Evolutionary conservation across 2,329 filamentous ascomycete species (phyloP).

Genomic region (Helotiales sp.): DNA sequence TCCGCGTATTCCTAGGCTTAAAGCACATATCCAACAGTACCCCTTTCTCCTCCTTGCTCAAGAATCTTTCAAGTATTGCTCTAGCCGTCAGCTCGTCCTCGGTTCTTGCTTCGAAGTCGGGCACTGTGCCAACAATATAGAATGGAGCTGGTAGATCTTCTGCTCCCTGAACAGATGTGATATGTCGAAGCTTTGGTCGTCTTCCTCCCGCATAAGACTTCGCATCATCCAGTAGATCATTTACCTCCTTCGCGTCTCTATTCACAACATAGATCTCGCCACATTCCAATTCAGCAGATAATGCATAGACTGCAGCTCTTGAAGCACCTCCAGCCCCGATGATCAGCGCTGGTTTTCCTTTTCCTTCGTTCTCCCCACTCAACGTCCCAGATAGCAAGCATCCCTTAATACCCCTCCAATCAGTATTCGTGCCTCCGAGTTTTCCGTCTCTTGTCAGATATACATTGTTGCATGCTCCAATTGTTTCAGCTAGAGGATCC

Average conservation of each 20-base stretch:
- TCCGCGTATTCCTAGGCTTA: constrained; percentile 67
- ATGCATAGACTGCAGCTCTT: constrained; percentile 70
- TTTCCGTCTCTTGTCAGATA: constrained; percentile 53
- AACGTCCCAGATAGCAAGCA: constrained; percentile 48
- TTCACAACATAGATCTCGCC: constrained; percentile 75
- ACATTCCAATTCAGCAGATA: constrained; percentile 66
- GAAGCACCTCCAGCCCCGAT: constrained; percentile 72
- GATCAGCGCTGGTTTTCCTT: constrained; percentile 61
- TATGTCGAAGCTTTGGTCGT: constrained; percentile 12
- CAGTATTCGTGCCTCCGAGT: constrained; percentile 75
- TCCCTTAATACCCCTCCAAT: constrained; percentile 74
- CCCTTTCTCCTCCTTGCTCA: constrained; percentile 53
- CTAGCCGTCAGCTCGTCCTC: constrained; percentile 60
- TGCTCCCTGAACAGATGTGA: constrained; percentile 41
- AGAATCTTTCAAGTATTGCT: constrained; percentile 35
- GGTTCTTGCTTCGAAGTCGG: constrained; percentile 70
- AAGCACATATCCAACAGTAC: constrained; percentile 83
- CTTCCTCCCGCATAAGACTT: constrained; percentile 8
- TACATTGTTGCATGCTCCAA: constrained; percentile 78
- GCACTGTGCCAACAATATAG: constrained; percentile 72
- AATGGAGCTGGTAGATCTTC: constrained; percentile 56
- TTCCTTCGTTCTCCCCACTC: constrained; percentile 38
- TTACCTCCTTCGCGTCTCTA: constrained; percentile 67
- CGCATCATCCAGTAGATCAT: constrained; percentile 64
- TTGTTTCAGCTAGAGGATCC: constrained; percentile 66